A percentile compares a stretch with the other conserved stretches of the same genome.
Conservation (phyloP, 139 green algal species). For the Eudorina sp. region DNA sequence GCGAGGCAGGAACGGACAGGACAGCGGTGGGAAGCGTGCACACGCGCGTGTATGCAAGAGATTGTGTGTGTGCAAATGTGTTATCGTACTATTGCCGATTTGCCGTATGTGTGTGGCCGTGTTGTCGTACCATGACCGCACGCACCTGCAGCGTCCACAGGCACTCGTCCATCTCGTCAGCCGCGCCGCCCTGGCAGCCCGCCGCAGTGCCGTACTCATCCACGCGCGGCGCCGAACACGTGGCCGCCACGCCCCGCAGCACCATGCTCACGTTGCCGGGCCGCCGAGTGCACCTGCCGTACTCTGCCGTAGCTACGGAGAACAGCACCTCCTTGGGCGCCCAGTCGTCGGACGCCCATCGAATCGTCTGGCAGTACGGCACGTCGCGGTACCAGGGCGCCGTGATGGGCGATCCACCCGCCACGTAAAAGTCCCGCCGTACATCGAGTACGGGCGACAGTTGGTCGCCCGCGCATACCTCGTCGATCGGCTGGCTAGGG, state of each 20-base stretch:
- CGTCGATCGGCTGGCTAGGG: neutral
- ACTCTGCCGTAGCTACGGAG: neutral
- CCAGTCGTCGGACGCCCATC: neutral
- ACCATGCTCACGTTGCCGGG: constrained; percentile 2
- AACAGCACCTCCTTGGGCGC: neutral
- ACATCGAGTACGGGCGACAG: neutral
- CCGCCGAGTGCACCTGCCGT: neutral
- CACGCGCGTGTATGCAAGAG: too few species aligned
- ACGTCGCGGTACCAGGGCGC: neutral
- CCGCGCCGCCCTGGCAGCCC: neutral
- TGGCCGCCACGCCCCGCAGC: neutral
- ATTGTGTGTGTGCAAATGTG: too few species aligned
- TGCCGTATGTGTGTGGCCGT: too few species aligned
- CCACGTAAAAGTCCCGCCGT: neutral
- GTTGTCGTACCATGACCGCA: too few species aligned
- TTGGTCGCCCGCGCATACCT: neutral
- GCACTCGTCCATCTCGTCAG: neutral
- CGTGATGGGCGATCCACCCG: neutral
- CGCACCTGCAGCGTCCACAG: neutral
- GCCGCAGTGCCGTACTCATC: neutral
- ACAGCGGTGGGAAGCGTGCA: too few species aligned
- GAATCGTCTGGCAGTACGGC: neutral
- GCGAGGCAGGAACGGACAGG: too few species aligned
- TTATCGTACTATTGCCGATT: too few species aligned
- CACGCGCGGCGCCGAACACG: neutral